Base-by-base conservation (phyloP, 352 stramenopile species). In the Blastocystis sp. region DNA sequence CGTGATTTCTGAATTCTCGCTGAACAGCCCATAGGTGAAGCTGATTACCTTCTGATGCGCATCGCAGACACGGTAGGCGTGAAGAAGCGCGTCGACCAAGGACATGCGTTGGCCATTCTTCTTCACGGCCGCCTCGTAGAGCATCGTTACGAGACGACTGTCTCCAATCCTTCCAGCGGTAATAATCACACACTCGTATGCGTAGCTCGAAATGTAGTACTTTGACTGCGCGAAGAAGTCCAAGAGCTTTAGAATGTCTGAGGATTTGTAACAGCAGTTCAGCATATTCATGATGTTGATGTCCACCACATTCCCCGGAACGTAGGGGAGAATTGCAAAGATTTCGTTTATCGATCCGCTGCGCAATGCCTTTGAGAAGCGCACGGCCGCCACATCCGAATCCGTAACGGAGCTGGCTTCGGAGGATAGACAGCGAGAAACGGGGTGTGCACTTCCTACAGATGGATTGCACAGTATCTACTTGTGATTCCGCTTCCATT, bases 271-370 rank as follows among this genome's bases (percentile, higher is more conserved):
- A 43, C 66, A 77, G 52, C 66, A 77, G 38, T 77, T 77, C 38
- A 77, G 19, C 17, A 77, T 77, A 19, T 34, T 77, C 66, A 77
- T 77, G 9, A 77, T 77, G 52, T 77, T 77, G 42, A 60, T 77
- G 66, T 77, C 66, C 19, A 77, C 42, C 66, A 77, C 34, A 60
- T 77, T 77, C 42, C 66, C 66, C 28, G 66, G 66, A 57, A 59
- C 60, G 38, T 54, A 60, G 2, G 66, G 66, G 2, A 77, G 34
- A 10, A 77, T n/a, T 7, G 38, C 34, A 34, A 21, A 54, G 24
- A 77, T 34, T 48, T 77, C 21, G 7, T 77, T 19, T 38, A 77
- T 60, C 7, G 21, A 61, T 28, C 66, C 66, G 19, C 11, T 77
- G 2, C 38, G 66, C 3, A 77, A n/a, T 19, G 34, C 66, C 19